Evolutionary conservation across 1,284 basidiomycete genomes (phyloP), one percentile per base, ranked within the genome.

Genomic region (Leccinum griseonigrum): DNA sequence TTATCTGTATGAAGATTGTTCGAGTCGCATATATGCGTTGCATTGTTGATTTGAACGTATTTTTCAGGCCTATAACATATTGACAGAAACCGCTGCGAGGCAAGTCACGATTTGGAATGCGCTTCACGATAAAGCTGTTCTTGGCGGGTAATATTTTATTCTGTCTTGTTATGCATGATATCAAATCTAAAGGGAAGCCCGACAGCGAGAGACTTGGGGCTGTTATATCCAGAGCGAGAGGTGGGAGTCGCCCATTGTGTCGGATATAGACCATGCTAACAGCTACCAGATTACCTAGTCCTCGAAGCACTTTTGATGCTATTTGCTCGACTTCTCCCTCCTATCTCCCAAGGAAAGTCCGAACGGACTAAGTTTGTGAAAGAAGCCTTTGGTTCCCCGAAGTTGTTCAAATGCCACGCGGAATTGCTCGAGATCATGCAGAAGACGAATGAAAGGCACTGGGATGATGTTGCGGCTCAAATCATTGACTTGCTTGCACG

Each of bases 291-390:
- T 62, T 87, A 81, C 66, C 72, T 87, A 14, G 78, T 79, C 18
- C 71, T 86, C 29, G 86, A 88, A 67, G 76, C 79, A 22, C 76
- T 88, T 9, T 70, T 88, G 32, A 79, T 82, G 58, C 66, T 89
- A 2, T 80, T 88, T 65, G 85, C 81, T 29, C 79, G 80, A 34
- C 69, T 86, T 13, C 71, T 87, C 28, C 86, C 85, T n/a, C 72
- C 81, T 7, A 71, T 69, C 8, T 52, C 67, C 18, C 67, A 70
- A 9, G 79, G 79, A 36, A 75, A 70, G 18, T 70, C 71, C 13
- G 76, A 76, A 61, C 78, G 83, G 40, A 68, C 68, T 6, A 66
- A 73, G 38, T 88, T 85, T 66, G 78, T 87, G 57, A 75, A 79
- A 50, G 77, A 82, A 50, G 84, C 86, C 9, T 81, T 88, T 60